phyloP scores from a whole-genome alignment of 139 green algal genomes.

The Micractinium conductrix region DNA sequence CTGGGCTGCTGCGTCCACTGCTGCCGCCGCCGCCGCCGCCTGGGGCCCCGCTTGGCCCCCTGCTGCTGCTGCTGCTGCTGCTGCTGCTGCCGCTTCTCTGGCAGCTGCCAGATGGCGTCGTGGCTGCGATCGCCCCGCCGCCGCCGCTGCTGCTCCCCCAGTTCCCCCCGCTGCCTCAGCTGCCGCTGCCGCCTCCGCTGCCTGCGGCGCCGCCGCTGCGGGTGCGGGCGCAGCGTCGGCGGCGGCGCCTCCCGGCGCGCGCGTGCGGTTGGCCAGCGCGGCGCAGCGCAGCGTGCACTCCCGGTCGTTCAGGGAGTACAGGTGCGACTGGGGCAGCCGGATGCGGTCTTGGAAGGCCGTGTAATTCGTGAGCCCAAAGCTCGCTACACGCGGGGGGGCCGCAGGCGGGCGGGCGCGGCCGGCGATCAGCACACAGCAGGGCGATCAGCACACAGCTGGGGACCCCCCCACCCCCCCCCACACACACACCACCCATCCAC shows the following conservation, averaged over 20 bases:
- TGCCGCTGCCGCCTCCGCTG: neutral
- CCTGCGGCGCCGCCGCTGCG: neutral
- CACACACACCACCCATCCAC: too few relatives aligned
- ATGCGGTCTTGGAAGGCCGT: neutral
- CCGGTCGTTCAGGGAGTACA: neutral
- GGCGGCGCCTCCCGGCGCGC: neutral
- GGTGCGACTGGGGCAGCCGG: neutral
- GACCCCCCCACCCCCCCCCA: too few relatives aligned
- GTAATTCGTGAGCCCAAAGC: slow-evolving; percentile 12
- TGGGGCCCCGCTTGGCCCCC: too few relatives aligned
- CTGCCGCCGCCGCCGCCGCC: slow-evolving; percentile 2
- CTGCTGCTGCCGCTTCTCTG: neutral
- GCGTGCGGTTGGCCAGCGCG: neutral
- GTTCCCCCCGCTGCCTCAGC: neutral
- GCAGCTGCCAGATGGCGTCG: neutral
- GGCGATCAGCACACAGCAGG: neutral
- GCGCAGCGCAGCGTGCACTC: neutral
- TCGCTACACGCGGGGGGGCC: neutral
- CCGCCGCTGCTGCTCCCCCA: neutral
- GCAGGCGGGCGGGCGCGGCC: neutral
- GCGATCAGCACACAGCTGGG: too few relatives aligned
- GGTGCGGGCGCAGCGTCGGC: neutral
- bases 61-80: too few relatives aligned
- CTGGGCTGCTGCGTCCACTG: too few relatives aligned
- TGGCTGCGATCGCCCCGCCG: too few relatives aligned